Evolutionary conservation across 495 filamentous ascomycete genomes (phyloP).

Genomic region (Ascodesmis nigricans): DNA sequence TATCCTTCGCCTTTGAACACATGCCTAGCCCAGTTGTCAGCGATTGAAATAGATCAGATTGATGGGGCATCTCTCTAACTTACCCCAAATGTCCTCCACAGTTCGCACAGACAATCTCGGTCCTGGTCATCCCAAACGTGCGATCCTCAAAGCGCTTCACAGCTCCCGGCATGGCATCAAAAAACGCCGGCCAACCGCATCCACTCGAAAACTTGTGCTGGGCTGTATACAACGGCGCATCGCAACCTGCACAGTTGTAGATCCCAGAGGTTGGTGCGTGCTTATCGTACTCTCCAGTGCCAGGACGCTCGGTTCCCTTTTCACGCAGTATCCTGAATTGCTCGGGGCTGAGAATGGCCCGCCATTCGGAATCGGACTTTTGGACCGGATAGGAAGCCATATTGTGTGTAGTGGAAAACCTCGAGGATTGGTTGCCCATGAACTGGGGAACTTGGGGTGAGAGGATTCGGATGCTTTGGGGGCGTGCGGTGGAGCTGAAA

Average conservation of each 20-base stretch:
- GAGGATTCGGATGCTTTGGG: no score
- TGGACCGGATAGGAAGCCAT: slow-evolving; percentile 57
- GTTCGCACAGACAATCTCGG: slow-evolving; percentile 80
- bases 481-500: no score
- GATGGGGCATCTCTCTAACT: background rate
- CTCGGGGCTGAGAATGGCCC: slow-evolving; percentile 56
- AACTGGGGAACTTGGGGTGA: no score
- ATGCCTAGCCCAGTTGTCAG: slow-evolving; percentile 27
- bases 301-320: slow-evolving; percentile 70
- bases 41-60: slow-evolving; percentile 1
- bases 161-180: slow-evolving; percentile 75
- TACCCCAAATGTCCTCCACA: slow-evolving; percentile 79
- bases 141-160: slow-evolving; percentile 59
- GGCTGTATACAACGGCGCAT: slow-evolving; percentile 72
- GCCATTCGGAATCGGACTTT: slow-evolving; percentile 69
- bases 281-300: slow-evolving; percentile 65
- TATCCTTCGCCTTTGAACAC: slow-evolving; percentile 95
- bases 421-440: slow-evolving; percentile 4
- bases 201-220: slow-evolving; percentile 85
- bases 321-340: slow-evolving; percentile 84
- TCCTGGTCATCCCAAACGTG: slow-evolving; percentile 61
- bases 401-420: slow-evolving; percentile 20
- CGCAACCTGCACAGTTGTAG: slow-evolving; percentile 70
- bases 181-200: slow-evolving; percentile 96
- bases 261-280: slow-evolving; percentile 52